Evolutionary conservation across 2,329 filamentous ascomycete genomes (phyloP).

Genomic region (Diplocarpon rosae): DNA sequence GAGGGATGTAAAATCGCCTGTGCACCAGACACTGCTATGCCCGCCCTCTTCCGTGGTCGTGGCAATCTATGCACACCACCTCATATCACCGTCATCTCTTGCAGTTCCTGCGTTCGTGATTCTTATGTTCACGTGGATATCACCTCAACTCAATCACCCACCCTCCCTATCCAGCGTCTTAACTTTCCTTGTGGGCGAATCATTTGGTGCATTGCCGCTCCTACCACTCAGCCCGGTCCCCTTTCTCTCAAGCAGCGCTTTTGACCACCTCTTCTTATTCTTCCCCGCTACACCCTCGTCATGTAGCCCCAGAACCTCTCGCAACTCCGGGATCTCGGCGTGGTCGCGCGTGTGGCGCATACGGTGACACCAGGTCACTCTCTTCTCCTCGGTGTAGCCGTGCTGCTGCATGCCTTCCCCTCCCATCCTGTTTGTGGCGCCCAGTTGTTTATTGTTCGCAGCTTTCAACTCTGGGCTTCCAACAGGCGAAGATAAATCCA

Average conservation of each 20-base stretch:
- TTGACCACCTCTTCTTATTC: constrained; percentile 36
- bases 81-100: too few species aligned
- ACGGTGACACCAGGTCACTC: constrained; percentile 67
- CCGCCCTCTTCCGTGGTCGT: too few species aligned
- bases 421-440: constrained; percentile 5
- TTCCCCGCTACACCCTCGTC: constrained; percentile 30
- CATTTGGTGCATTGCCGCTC: constrained; percentile 1
- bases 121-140: too few species aligned
- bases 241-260: constrained; percentile 38
- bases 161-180: too few species aligned
- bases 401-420: constrained; percentile 5
- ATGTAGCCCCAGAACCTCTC: constrained; percentile 49
- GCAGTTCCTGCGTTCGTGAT: too few species aligned
- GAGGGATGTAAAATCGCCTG: too few species aligned
- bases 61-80: too few species aligned
- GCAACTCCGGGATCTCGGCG: constrained; percentile 56
- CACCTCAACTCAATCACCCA: too few species aligned
- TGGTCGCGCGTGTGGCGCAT: constrained; percentile 75
- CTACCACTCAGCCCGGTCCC: constrained; percentile 37
- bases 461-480: background rate
- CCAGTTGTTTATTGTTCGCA: too few species aligned
- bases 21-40: too few species aligned
- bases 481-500: constrained; percentile 12
- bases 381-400: constrained; percentile 39
- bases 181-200: background rate